Percentiles rank a stretch among this genome's conserved stretches.
Conservation (phyloP, 2,329 filamentous ascomycete species). For the Calonectria leucothoes region DNA sequence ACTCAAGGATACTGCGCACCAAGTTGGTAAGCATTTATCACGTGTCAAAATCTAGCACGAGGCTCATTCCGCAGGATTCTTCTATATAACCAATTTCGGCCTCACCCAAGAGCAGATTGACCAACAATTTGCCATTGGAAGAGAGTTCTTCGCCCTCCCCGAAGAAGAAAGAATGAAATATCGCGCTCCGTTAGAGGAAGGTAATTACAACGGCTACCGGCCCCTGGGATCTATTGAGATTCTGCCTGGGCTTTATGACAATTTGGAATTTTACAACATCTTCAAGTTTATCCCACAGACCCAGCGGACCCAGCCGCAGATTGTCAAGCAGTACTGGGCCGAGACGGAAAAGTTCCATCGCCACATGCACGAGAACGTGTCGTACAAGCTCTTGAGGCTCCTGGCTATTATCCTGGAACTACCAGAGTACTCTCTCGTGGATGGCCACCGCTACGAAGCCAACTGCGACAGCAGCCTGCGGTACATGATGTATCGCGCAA, state of each 20-base stretch:
- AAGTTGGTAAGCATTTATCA: neutral
- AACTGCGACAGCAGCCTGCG: neutral
- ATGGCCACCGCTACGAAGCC: neutral
- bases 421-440: neutral
- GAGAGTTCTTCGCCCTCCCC: constrained; percentile 64
- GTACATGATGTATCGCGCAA: neutral
- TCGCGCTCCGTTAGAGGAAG: constrained; percentile 56
- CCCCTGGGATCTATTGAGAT: constrained; percentile 29
- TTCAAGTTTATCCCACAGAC: neutral
- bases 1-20: constrained; percentile 24
- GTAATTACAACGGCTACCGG: constrained; percentile 68
- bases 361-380: neutral
- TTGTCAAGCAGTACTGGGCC: neutral
- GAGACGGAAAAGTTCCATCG: neutral
- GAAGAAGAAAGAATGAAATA: constrained; percentile 71
- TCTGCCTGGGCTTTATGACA: neutral
- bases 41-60: constrained; percentile 32
- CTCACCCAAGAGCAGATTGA: constrained; percentile 69
- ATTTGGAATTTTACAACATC: neutral
- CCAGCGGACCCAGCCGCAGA: constrained; percentile 41
- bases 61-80: constrained; percentile 45
- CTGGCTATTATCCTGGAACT: neutral
- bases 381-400: neutral
- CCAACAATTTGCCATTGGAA: constrained; percentile 68
- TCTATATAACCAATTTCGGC: constrained; percentile 66